Evolutionary conservation across 306 rosid species (phyloP).

Genomic region (Trifolium dubium): DNA sequence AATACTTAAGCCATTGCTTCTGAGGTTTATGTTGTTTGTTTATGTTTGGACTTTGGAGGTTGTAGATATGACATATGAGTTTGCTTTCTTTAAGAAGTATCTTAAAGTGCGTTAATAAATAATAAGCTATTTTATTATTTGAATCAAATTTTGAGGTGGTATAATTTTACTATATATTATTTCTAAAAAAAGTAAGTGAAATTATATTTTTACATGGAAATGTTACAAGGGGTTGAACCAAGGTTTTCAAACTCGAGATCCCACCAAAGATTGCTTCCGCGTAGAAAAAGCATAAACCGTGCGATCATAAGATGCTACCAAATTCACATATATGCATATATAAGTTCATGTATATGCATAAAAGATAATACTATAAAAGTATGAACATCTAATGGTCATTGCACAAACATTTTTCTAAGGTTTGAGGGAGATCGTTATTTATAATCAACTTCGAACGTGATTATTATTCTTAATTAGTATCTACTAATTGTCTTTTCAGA

Average conservation of each 20-base stretch:
- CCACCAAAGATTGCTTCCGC: too few species aligned
- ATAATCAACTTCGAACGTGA: background rate
- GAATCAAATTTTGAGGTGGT: background rate
- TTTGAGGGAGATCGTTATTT: background rate
- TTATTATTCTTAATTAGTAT: background rate
- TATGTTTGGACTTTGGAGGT: too few species aligned
- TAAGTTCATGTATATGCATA: too few species aligned
- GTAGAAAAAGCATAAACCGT: too few species aligned
- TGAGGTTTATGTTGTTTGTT: background rate
- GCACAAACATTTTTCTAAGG: conserved; percentile 1
- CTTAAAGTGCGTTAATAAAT: background rate
- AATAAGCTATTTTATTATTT: background rate
- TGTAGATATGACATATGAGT: background rate
- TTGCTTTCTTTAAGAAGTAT: background rate
- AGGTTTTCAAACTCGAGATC: too few species aligned
- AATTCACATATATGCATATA: too few species aligned
- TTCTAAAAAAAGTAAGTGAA: background rate
- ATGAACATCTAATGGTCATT: background rate
- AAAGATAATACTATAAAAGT: too few species aligned
- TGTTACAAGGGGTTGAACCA: background rate
- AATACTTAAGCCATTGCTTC: background rate
- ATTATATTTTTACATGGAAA: background rate
- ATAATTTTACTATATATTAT: background rate
- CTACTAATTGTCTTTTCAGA: background rate
- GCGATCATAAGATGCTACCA: too few species aligned